A percentile compares a stretch with the other conserved stretches of the same genome.
Evolutionary conservation across 2,329 filamentous ascomycete species (phyloP).

Genomic region (Penicillium paneum): DNA sequence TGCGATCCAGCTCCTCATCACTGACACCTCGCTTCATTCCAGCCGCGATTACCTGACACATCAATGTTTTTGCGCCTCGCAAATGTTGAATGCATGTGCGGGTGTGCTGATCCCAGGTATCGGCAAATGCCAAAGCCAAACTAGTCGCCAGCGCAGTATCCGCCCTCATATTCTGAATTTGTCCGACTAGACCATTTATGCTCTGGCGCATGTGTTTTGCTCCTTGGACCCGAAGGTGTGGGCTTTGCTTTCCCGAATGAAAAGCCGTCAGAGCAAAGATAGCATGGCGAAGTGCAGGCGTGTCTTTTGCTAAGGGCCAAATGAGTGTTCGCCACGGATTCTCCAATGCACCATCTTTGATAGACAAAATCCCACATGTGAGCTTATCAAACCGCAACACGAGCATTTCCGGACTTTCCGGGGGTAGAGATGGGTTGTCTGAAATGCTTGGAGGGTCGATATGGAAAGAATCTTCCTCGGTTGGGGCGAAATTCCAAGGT

Average conservation of each 20-base stretch:
- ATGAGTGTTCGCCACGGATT: conserved; percentile 70
- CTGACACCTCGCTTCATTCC: conserved; percentile 34
- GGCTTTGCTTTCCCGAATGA: conserved; percentile 59
- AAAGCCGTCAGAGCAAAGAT: conserved; percentile 68
- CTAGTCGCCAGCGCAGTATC: conserved; percentile 69
- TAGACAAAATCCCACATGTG: conserved; percentile 67
- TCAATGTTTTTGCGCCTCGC: conserved; percentile 62
- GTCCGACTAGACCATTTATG: conserved; percentile 57
- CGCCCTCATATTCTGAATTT: conserved; percentile 61
- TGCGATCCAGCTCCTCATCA: conserved; percentile 51
- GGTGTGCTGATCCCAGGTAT: conserved; percentile 69
- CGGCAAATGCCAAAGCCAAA: conserved; percentile 64
- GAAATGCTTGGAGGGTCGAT: conserved; percentile 40
- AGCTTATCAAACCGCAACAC: conserved; percentile 61
- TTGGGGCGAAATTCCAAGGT: conserved; percentile 38
- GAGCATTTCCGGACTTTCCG: conserved; percentile 59
- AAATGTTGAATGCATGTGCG: conserved; percentile 68
- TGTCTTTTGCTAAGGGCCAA: conserved; percentile 65
- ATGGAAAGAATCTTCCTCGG: conserved; percentile 39
- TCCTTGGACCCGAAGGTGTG: conserved; percentile 58
- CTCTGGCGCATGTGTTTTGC: conserved; percentile 68
- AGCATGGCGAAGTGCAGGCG: conserved; percentile 65
- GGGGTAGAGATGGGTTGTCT: conserved; percentile 48
- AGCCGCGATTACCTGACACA: conserved; percentile 57
- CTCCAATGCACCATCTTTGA: conserved; percentile 66